These are phyloP conservation scores for Tribonema minus DNA, from an alignment of 108 stramenopile genomes.

Conservation along the genomic window DNA sequence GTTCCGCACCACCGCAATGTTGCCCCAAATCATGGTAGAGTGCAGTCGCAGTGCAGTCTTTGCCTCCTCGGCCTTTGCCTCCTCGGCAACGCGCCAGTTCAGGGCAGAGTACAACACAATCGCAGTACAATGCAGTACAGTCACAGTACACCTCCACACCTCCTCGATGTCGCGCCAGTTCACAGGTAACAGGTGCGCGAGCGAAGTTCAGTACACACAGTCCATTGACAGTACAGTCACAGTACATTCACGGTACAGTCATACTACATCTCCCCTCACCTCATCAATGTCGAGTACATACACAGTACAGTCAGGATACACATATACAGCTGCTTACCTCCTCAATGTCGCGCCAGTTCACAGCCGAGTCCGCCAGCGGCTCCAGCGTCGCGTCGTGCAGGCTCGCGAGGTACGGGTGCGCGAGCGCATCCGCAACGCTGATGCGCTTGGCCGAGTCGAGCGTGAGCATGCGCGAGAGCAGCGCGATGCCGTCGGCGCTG, in stretches of 20 bases:
- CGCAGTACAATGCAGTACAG: too few species aligned
- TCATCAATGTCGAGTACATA: not conserved
- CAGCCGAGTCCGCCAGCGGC: slow-evolving; percentile 32
- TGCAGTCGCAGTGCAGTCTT: too few species aligned
- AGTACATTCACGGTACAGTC: not conserved
- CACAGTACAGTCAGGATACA: not conserved
- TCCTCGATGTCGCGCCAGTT: slow-evolving; percentile 43
- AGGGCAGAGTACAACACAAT: too few species aligned
- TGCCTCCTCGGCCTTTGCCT: too few species aligned
- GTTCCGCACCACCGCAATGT: too few species aligned
- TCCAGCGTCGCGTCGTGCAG: slow-evolving; percentile 49
- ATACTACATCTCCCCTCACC: not conserved
- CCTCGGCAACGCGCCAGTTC: too few species aligned
- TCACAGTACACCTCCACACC: not conserved
- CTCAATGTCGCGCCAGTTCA: slow-evolving; percentile 43
- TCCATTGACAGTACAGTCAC: too few species aligned
- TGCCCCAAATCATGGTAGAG: too few species aligned
- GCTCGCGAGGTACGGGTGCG: slow-evolving; percentile 60
- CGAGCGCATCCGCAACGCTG: slow-evolving; percentile 76
- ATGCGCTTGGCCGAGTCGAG: slow-evolving; percentile 82
- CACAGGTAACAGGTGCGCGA: too few species aligned
- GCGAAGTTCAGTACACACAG: too few species aligned
- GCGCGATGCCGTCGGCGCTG: slow-evolving; percentile 67
- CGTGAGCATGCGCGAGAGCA: slow-evolving; percentile 72
- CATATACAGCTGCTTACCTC: not conserved